Percentiles rank a stretch among this genome's conserved stretches.
Evolutionary conservation across 1,139 yeast genomes (phyloP).

Genomic region (Debaryomyces robertsiae): DNA sequence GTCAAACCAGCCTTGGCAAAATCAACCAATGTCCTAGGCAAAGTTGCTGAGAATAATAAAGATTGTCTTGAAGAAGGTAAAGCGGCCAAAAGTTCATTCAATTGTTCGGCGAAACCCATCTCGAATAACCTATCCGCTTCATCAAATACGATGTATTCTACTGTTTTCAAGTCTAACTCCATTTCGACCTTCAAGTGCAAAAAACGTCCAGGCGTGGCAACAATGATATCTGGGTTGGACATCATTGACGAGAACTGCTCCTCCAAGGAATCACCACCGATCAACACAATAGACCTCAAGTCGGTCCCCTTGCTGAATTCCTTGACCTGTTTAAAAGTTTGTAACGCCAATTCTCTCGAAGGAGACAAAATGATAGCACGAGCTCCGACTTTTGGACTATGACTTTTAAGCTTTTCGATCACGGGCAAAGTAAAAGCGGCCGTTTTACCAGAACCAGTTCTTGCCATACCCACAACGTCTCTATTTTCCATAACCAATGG

Average conservation of each 20-base stretch:
- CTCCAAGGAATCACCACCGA: slow-evolving; percentile 97
- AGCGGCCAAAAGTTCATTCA: slow-evolving; percentile 83
- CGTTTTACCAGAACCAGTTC: slow-evolving; percentile 98
- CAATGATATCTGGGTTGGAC: slow-evolving; percentile 89
- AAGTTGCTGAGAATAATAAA: slow-evolving; percentile 88
- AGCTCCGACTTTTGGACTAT: slow-evolving; percentile 81
- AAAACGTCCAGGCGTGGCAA: slow-evolving; percentile 98
- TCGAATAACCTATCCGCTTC: slow-evolving; percentile 98
- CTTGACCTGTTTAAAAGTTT: slow-evolving; percentile 84
- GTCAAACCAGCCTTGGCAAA: slow-evolving; percentile 95
- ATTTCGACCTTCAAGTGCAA: slow-evolving; percentile 94
- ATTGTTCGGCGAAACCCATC: slow-evolving; percentile 94
- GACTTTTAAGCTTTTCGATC: slow-evolving; percentile 79
- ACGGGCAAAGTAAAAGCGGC: slow-evolving; percentile 97
- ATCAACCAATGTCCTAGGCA: slow-evolving; percentile 89
- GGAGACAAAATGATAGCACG: slow-evolving; percentile 88
- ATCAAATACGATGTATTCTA: slow-evolving; percentile 92
- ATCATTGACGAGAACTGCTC: slow-evolving; percentile 94
- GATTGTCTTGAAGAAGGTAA: slow-evolving; percentile 86
- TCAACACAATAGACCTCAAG: slow-evolving; percentile 73
- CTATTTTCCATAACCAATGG: slow-evolving; percentile 85
- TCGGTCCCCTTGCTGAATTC: slow-evolving; percentile 88
- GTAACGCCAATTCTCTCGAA: slow-evolving; percentile 91
- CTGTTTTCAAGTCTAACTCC: slow-evolving; percentile 78
- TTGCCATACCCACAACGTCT: slow-evolving; percentile 98